Base-by-base conservation (phyloP, 352 stramenopile species). In the Phytopythium sindhum region DNA sequence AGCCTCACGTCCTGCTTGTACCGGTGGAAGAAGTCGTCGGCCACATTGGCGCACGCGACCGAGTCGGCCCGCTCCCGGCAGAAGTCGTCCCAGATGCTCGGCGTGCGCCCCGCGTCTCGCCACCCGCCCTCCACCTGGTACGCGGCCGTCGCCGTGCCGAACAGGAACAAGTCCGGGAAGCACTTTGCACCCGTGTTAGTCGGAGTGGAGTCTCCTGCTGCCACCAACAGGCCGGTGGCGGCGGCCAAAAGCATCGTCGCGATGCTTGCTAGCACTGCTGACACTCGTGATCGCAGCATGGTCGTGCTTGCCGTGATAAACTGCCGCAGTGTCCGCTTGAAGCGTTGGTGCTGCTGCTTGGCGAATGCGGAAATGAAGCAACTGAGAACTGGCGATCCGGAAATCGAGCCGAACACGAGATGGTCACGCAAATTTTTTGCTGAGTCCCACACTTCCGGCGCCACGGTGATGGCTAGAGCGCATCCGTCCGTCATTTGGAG, bases 41-140 rank as follows among this genome's bases (percentile, higher is more conserved):
- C 91, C 19, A 98, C 73, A 64, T 97, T 85, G 37, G 89, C 92
- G 29, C 72, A 95, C 58, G 93, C 81, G 35, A 84, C 72, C 5
- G 33, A 12, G 69, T 91, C 70, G 28, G 78, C 68, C 26, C 83
- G 66, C 26, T 80, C 80, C 28, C 74, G 73, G 48, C 77, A 89
- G 68, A 90, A 98, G 37, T 81, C 86, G 80, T 98, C 95, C 93
- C 95, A 98, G 61, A 98, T 98, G 61, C 77, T 86, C 51, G 69
- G 52, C 28, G 84, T 88, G 21, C 89, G 74, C 15, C 89, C 90
- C 31, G 78, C 88, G 45, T 89, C 77, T 29, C 93, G 77, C 28
- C 63, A 68, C 2, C 76, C 92, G 23, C 93, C 95, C 83, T 98
- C 95, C 26, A 98, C 90, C 76, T 98, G 91, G 77, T 97, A 97